Evolutionary conservation across 2,329 filamentous ascomycete genomes (phyloP), one percentile per base, ranked within the genome.

Genomic region (Ilyonectria sp.): DNA sequence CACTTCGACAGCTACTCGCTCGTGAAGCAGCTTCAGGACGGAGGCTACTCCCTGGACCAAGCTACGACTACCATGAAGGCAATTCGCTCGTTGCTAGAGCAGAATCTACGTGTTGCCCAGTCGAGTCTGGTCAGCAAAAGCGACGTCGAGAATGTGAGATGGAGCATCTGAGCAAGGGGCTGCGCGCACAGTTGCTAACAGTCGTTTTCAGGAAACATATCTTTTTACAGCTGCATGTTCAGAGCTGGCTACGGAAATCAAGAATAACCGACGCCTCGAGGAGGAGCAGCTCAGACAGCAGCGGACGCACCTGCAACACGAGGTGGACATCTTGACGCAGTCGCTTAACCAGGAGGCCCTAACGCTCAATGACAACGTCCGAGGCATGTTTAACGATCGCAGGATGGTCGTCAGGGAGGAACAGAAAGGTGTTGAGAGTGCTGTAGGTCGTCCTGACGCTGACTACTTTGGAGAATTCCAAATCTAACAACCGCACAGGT

Each of bases 1-100:
- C 94, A 98, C 82, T 99, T 99, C 81, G 95, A 99, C 82, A 97
- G 92, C 26, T 99, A 96, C 81, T 91, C 90, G 15, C 88, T 98
- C 6, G 96, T 98, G 17, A 92, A 92, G 76, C 90, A 94, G 74
- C 89, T 99, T 17, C 87, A 91, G 59, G 87, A 91, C 19, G 90
- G 91, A 13, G 92, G 92, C 0, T 98, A 94, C 81, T 90, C 88
- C 1, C 85, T 89, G 50, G 86, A 86, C 0, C 95, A 98, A 80
- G 91, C 94, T 29, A 90, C 94, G 57, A 94, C 91, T 6, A 86
- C 94, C 58, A 99, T 99, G 96, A 98, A 98, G 84, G 94, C 92
- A 6, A 91, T 98, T 63, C 91, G 95, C 23, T 86, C 87, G 3
- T 86, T 97, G 56, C 83, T 99, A 15, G 90, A 92, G 10, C 85